A percentile compares a stretch with the other conserved stretches of the same genome.
These are phyloP conservation scores for Venturia nashicola DNA, from an alignment of 2,329 filamentous ascomycete species.

Conservation along the genomic window DNA sequence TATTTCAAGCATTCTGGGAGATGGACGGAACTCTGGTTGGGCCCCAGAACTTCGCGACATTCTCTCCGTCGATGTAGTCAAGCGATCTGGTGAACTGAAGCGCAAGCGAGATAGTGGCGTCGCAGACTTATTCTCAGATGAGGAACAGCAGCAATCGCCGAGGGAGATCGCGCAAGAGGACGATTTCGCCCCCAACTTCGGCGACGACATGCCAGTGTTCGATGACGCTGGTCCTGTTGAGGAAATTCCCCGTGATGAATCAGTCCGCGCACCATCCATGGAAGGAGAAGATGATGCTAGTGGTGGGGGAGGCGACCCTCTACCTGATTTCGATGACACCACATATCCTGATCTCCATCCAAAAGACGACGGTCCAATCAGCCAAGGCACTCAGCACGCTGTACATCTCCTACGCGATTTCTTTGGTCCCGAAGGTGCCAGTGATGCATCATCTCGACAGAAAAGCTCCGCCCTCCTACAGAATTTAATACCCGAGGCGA, in stretches of 20 bases:
- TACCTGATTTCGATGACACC: slow-evolving; percentile 58
- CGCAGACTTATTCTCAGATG: slow-evolving; percentile 62
- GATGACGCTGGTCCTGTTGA: slow-evolving; percentile 18
- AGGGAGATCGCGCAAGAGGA: slow-evolving; percentile 24
- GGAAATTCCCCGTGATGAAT: slow-evolving; percentile 17
- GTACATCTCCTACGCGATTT: slow-evolving; percentile 87
- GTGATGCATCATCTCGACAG: slow-evolving; percentile 57
- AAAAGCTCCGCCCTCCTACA: slow-evolving; percentile 77
- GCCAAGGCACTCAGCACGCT: slow-evolving; percentile 84
- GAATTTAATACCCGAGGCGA: slow-evolving; percentile 70
- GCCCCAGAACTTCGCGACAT: slow-evolving; percentile 88
- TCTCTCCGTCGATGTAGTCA: slow-evolving; percentile 73
- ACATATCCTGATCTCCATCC: slow-evolving; percentile 65
- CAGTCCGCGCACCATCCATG: slow-evolving; percentile 13
- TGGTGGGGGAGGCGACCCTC: slow-evolving; percentile 28
- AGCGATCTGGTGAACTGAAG: slow-evolving; percentile 70
- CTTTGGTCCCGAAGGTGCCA: slow-evolving; percentile 65
- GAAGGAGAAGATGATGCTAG: slow-evolving; percentile 15
- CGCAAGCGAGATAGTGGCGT: slow-evolving; percentile 85
- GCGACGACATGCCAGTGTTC: slow-evolving; percentile 21
- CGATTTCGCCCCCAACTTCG: slow-evolving; percentile 22
- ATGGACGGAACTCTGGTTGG: slow-evolving; percentile 67
- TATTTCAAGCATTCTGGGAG: slow-evolving; percentile 73
- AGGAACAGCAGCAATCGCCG: slow-evolving; percentile 38
- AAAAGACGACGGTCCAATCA: slow-evolving; percentile 74